Evolutionary conservation across 108 stramenopile genomes (phyloP).

Genomic region (Skeletonema potamos): DNA sequence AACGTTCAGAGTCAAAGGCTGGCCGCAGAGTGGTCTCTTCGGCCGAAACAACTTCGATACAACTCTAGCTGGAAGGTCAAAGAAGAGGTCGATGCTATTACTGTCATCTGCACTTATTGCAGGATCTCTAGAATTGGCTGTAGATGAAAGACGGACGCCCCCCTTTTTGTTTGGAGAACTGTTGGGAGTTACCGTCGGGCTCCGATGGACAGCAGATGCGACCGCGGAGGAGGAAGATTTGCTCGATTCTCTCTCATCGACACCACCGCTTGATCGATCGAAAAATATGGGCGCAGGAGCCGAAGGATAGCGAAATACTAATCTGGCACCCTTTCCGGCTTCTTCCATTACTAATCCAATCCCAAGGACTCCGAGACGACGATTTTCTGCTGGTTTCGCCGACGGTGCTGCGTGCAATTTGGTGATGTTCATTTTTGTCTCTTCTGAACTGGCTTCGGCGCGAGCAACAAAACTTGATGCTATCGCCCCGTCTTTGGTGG

Average conservation of each 20-base stretch:
- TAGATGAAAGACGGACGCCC: background rate
- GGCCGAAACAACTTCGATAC: conserved; percentile 88
- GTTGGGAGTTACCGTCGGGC: background rate
- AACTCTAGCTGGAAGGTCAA: conserved; percentile 68
- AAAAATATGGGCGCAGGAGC: conserved; percentile 42
- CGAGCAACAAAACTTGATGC: no score
- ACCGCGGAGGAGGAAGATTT: no score
- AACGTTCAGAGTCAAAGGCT: conserved; percentile 77
- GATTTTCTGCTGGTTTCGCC: background rate
- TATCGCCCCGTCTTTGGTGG: no score
- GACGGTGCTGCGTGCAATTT: background rate
- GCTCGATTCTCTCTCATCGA: background rate
- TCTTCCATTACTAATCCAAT: conserved; percentile 82
- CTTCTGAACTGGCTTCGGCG: background rate
- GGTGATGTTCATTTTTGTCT: background rate
- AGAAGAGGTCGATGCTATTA: conserved; percentile 66
- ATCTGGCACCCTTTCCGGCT: conserved; percentile 60
- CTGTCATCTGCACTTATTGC: background rate
- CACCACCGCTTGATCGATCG: background rate
- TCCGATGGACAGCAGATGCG: no score
- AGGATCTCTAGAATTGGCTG: background rate
- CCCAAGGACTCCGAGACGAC: conserved; percentile 54
- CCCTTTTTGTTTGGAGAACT: background rate
- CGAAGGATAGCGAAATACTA: conserved; percentile 83
- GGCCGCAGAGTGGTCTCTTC: conserved; percentile 72